phyloP scores from a whole-genome alignment of 2,329 filamentous ascomycete species.

The Penicillium paneum region DNA sequence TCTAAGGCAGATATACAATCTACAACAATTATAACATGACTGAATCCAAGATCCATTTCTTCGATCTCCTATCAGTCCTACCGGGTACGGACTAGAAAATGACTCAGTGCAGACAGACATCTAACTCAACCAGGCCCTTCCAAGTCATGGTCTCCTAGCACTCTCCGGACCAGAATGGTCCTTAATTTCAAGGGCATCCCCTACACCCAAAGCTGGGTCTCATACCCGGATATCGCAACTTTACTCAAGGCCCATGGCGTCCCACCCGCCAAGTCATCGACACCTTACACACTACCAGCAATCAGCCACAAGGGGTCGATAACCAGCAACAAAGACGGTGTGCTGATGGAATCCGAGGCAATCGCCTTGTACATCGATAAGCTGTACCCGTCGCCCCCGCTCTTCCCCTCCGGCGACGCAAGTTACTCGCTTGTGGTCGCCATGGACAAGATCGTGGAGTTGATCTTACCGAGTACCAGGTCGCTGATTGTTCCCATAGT shows the following conservation, averaged over 20 bases:
- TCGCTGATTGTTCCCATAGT: slow-evolving; percentile 26
- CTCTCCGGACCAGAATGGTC: slow-evolving; percentile 23
- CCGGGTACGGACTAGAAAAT: slow-evolving; percentile 19
- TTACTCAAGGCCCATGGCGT: slow-evolving; percentile 26
- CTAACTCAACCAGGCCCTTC: slow-evolving; percentile 20
- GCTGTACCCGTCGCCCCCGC: slow-evolving; percentile 26
- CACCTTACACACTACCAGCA: slow-evolving; percentile 34
- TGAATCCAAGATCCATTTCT: slow-evolving; percentile 30
- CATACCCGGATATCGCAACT: slow-evolving; percentile 29
- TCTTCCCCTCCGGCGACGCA: slow-evolving; percentile 35
- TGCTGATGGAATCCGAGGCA: slow-evolving; percentile 35
- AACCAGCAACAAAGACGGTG: slow-evolving; percentile 23
- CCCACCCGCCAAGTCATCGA: slow-evolving; percentile 14
- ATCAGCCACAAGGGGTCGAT: slow-evolving; percentile 30
- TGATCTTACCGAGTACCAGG: not conserved
- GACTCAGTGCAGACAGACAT: not conserved
- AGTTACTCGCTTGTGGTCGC: slow-evolving; percentile 33
- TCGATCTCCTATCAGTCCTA: slow-evolving; percentile 32
- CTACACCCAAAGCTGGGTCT: slow-evolving; percentile 28
- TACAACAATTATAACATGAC: slow-evolving; percentile 15
- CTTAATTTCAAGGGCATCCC: slow-evolving; percentile 30
- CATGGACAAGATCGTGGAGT: slow-evolving; percentile 9
- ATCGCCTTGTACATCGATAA: slow-evolving; percentile 34
- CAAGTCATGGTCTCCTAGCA: slow-evolving; percentile 32
- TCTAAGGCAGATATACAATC: not conserved